Evolutionary conservation across 1,139 yeast species (phyloP).

Genomic region (Suhomyces bribrorum): DNA sequence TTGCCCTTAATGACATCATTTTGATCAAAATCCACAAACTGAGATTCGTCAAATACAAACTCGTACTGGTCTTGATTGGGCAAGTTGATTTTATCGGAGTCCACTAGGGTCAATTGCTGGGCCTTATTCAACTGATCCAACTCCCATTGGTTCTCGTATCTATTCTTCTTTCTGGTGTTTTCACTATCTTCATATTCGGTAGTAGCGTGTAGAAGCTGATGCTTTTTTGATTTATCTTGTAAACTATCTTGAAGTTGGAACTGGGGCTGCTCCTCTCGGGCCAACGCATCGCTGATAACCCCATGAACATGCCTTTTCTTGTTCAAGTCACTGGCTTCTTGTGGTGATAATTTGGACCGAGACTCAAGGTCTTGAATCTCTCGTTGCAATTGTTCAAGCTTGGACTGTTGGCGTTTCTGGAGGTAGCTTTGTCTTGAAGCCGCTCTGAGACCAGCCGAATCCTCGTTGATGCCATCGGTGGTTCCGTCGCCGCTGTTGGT

Average conservation of each 20-base stretch:
- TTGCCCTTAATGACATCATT: constrained; percentile 34
- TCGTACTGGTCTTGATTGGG: constrained; percentile 61
- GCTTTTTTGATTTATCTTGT: constrained; percentile 51
- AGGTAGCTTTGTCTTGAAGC: constrained; percentile 30
- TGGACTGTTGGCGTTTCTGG: constrained; percentile 30
- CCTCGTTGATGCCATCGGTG: neutral
- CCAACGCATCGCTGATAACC: constrained; percentile 22
- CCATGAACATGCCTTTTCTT: constrained; percentile 49
- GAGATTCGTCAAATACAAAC: constrained; percentile 80
- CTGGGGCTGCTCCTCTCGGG: neutral
- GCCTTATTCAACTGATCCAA: constrained; percentile 59
- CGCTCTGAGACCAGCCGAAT: neutral
- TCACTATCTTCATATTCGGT: constrained; percentile 28
- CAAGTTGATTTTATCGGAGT: constrained; percentile 48
- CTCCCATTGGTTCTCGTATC: constrained; percentile 63
- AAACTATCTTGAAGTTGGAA: constrained; percentile 9
- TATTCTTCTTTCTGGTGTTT: constrained; percentile 15
- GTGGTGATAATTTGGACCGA: constrained; percentile 47
- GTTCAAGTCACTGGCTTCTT: constrained; percentile 54
- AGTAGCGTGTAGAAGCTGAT: constrained; percentile 36
- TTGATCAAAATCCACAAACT: constrained; percentile 64
- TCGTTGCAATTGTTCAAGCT: constrained; percentile 22
- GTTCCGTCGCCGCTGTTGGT: neutral
- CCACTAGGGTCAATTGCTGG: constrained; percentile 22
- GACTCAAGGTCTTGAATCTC: constrained; percentile 40